phyloP scores from a whole-genome alignment of 345 rosid species.

The Trapa bicornis region DNA sequence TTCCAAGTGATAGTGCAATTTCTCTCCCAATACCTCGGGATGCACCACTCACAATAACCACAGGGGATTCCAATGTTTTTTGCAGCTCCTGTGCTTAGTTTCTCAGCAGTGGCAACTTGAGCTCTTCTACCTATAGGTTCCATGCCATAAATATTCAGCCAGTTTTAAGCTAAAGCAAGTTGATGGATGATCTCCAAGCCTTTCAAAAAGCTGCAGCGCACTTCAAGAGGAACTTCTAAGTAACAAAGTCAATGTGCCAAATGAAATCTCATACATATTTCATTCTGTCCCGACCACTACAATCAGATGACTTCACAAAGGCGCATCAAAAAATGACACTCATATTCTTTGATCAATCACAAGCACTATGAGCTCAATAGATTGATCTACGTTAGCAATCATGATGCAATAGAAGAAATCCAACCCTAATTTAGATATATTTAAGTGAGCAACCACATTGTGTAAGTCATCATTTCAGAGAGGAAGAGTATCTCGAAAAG shows the following conservation, averaged over 20 bases:
- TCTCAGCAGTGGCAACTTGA: slow-evolving; percentile 50
- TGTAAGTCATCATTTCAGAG: too few species aligned
- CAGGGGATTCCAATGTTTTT: slow-evolving; percentile 56
- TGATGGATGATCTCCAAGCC: neutral
- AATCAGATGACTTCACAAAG: neutral
- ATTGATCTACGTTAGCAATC: neutral
- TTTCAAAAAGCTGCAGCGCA: too few species aligned
- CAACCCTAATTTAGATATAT: neutral
- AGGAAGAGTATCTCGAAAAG: too few species aligned
- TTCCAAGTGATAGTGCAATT: slow-evolving; percentile 74
- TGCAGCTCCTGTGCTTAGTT: slow-evolving; percentile 26
- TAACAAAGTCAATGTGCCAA: neutral
- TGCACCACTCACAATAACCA: slow-evolving; percentile 85
- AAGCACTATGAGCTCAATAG: neutral
- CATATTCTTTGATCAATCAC: neutral
- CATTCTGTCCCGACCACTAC: neutral
- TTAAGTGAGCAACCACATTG: neutral
- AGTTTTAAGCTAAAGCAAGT: neutral
- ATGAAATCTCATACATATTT: neutral
- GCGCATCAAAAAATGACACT: neutral
- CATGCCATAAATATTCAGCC: neutral
- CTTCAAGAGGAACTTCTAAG: neutral
- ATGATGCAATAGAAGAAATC: neutral
- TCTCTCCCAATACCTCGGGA: slow-evolving; percentile 97
- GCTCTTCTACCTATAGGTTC: slow-evolving; percentile 43